Conservation (phyloP, 108 stramenopile genomes). For the Fistulifera solaris region DNA sequence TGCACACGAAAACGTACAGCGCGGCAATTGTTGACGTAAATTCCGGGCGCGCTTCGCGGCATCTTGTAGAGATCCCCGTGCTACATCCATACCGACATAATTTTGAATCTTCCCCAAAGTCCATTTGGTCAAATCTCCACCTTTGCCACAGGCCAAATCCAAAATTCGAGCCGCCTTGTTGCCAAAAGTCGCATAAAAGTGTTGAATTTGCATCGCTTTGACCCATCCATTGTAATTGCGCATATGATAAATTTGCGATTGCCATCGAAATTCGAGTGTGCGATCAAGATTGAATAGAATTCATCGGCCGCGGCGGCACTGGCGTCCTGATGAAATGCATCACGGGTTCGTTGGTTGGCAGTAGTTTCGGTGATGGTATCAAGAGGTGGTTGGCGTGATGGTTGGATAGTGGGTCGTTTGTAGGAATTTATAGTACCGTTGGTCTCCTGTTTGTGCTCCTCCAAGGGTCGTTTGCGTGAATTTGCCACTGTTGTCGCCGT, state of each 20-base stretch:
- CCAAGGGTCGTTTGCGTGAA: too few species aligned
- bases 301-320: slow-evolving; percentile 81
- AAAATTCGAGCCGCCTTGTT: slow-evolving; percentile 48
- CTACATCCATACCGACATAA: slow-evolving; percentile 97
- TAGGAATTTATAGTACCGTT: slow-evolving; percentile 5
- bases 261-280: slow-evolving; percentile 62
- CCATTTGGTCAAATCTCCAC: slow-evolving; percentile 97
- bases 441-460: not conserved
- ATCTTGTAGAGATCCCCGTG: slow-evolving; percentile 86
- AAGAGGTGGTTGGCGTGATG: too few species aligned
- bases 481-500: too few species aligned
- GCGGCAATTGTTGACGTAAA: slow-evolving; percentile 46
- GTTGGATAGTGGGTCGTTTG: too few species aligned
- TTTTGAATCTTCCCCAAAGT: slow-evolving; percentile 51
- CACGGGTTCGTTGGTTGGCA: not conserved
- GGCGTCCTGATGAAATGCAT: slow-evolving; percentile 51
- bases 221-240: slow-evolving; percentile 97
- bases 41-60: slow-evolving; percentile 77
- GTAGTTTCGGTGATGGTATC: not conserved
- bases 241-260: slow-evolving; percentile 91
- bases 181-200: slow-evolving; percentile 33
- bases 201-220: slow-evolving; percentile 87
- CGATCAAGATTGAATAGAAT: slow-evolving; percentile 70
- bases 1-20: slow-evolving; percentile 65
- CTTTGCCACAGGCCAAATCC: slow-evolving; percentile 98